phyloP scores from a whole-genome alignment of 805 yeast species.

The Starmera dryadoides region DNA sequence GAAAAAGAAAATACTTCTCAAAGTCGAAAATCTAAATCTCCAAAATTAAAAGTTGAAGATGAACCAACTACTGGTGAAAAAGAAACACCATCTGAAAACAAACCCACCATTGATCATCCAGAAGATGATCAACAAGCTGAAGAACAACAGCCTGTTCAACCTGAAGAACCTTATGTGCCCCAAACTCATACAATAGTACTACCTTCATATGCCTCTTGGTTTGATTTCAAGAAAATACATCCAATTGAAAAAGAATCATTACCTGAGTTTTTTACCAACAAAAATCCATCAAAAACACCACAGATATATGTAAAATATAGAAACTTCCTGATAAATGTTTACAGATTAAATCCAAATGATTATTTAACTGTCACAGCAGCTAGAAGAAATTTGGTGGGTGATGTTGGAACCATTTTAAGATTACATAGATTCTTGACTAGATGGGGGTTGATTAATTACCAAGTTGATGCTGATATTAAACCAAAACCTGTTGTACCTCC shows the following conservation, averaged over 20 bases:
- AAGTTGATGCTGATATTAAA: slow-evolving; percentile 71
- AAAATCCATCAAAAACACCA: slow-evolving; percentile 73
- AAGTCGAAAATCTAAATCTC: slow-evolving; percentile 5
- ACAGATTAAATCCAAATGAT: slow-evolving; percentile 83
- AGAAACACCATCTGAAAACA: slow-evolving; percentile 5
- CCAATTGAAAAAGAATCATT: slow-evolving; percentile 75
- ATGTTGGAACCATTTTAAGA: slow-evolving; percentile 82
- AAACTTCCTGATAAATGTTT: slow-evolving; percentile 84
- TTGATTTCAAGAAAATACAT: slow-evolving; percentile 62
- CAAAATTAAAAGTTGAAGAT: slow-evolving; percentile 11
- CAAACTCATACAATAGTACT: slow-evolving; percentile 82
- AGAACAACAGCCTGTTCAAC: slow-evolving; percentile 3
- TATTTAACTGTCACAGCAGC: slow-evolving; percentile 86
- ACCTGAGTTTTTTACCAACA: slow-evolving; percentile 79
- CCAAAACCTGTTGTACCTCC: slow-evolving; percentile 69
- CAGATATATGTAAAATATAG: slow-evolving; percentile 74
- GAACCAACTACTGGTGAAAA: slow-evolving; percentile 7
- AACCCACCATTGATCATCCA: slow-evolving; percentile 3
- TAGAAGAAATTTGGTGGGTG: slow-evolving; percentile 85
- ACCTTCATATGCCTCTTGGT: slow-evolving; percentile 89
- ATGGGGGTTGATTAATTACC: slow-evolving; percentile 94
- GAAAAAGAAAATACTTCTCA: not conserved
- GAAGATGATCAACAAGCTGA: slow-evolving; percentile 6
- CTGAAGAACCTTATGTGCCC: slow-evolving; percentile 21
- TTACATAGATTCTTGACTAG: slow-evolving; percentile 76